Percentiles rank a stretch among this genome's conserved stretches.
phyloP scores from a whole-genome alignment of 208 protist species.

The Leishmania braziliensis region DNA sequence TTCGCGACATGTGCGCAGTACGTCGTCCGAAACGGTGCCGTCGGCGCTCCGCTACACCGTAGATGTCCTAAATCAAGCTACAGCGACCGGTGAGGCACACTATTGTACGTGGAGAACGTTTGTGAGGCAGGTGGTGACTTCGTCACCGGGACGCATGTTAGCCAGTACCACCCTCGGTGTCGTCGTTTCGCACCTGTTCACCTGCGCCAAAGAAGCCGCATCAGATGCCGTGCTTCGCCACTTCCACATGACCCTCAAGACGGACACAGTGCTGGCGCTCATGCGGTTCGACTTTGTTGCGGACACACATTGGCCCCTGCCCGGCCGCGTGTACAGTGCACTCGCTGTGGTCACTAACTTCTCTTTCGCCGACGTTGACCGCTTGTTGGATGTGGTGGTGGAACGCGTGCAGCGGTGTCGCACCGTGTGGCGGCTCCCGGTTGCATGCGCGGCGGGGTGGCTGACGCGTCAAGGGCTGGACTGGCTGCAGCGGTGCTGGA shows the following conservation, averaged over 20 bases:
- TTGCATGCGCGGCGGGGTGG: conserved; percentile 26
- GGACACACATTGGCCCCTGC: conserved; percentile 38
- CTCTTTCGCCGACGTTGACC: conserved; percentile 42
- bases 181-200: conserved; percentile 21
- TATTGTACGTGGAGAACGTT: background rate
- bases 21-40: conserved; percentile 6
- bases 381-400: conserved; percentile 16
- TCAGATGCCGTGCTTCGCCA: conserved; percentile 28
- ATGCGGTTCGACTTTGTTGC: conserved; percentile 48
- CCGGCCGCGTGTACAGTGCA: conserved; percentile 39
- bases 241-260: conserved; percentile 26
- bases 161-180: conserved; percentile 7
- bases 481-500: conserved; percentile 21
- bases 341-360: conserved; percentile 45
- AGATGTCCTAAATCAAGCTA: background rate
- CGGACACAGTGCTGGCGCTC: conserved; percentile 45
- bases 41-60: conserved; percentile 15
- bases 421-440: conserved; percentile 17
- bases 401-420: conserved; percentile 18
- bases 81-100: background rate
- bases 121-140: background rate
- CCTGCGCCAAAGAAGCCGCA: conserved; percentile 18
- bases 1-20: background rate
- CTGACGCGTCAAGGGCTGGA: conserved; percentile 21
- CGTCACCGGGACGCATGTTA: conserved; percentile 15